Base-by-base conservation (phyloP, 495 filamentous ascomycete species). In the Trichoderma erinaceum region DNA sequence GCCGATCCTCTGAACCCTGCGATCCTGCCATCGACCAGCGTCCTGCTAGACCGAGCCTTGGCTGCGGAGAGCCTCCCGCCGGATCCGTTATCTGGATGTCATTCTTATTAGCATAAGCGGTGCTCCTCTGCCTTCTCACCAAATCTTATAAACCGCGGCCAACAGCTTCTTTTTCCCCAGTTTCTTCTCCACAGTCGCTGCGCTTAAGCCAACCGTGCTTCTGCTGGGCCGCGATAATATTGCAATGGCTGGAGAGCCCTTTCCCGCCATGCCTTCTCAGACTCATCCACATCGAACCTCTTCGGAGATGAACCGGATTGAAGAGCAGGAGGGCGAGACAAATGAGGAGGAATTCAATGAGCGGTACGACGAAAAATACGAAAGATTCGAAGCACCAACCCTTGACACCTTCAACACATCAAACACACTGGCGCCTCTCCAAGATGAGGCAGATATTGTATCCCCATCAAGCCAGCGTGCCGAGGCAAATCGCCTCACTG, bases 401-500 rank as follows among this genome's bases (percentile, higher is more conserved):
- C 64, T 65, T 32, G 64, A 65, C 25, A 65, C 65, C 41, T 66
- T 44, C 41, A 46, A 66, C 27, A 48, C 43, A 25, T 13, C 29
- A 3, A 44, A 66, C 13, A 32, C 65, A 8, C 11, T 32, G 43
- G 41, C 43, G n/a, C 65, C 41, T 27, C 6, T 23, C 25, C 44
- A 27, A 15, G 65, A 66, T 21, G n/a, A 15, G 13, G 29, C 15
- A 2, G 27, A 25, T 21, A 43, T 15, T 12, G 41, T 41, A 25
- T 50, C 41, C 43, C 41, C 65, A 13, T 67, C 69, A 64, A 71
- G 74, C 56, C 73, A 78, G 11, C 71, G 79, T 25, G 92, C 96
- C 73, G 84, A 90, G 67, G 87, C 87, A 8, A 84, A 85, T 69
- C 84, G 91, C 41, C 77, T 96, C 25, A 89, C 91, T 52, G 94